Evolutionary conservation across 2,329 filamentous ascomycete genomes (phyloP).

Genomic region (Aspergillus luchuensis): DNA sequence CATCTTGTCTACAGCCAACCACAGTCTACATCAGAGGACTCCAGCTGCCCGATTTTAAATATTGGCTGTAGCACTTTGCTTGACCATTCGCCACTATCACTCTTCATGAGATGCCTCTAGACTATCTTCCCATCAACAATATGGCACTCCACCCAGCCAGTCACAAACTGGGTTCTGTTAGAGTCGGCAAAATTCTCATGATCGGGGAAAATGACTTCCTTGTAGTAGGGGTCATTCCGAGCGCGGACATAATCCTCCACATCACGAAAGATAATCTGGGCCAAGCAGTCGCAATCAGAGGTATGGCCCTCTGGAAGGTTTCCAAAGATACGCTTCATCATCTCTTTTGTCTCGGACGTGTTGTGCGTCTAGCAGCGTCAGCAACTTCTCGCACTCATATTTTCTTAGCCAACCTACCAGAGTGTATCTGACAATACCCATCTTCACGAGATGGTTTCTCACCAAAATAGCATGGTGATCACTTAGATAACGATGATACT

Average conservation of each 20-base stretch:
- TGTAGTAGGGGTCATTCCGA: slow-evolving; percentile 7
- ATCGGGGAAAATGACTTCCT: slow-evolving; percentile 11
- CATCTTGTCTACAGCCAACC: background rate
- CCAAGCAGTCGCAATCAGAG: slow-evolving; percentile 8
- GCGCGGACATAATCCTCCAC: slow-evolving; percentile 10
- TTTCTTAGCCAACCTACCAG: background rate
- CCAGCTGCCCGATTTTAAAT: background rate
- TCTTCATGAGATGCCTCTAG: background rate
- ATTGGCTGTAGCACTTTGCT: background rate
- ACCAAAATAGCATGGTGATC: slow-evolving; percentile 6
- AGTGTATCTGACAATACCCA: slow-evolving; percentile 6
- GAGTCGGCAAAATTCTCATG: slow-evolving; percentile 7
- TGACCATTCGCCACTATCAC: background rate
- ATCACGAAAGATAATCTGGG: slow-evolving; percentile 6
- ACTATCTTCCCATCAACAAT: slow-evolving; percentile 1
- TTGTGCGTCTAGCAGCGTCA: slow-evolving; percentile 8
- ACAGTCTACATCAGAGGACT: background rate
- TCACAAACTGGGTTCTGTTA: background rate
- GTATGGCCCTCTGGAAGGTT: background rate
- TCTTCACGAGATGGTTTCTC: slow-evolving; percentile 1
- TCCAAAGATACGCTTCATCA: background rate
- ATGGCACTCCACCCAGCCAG: slow-evolving; percentile 8
- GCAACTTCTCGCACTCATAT: background rate
- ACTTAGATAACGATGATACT: slow-evolving; percentile 12
- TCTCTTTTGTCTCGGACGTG: slow-evolving; percentile 2